Evolutionary conservation across 768 basidiomycete species (phyloP).

Genomic region (Agaricus sinodeliciosus): DNA sequence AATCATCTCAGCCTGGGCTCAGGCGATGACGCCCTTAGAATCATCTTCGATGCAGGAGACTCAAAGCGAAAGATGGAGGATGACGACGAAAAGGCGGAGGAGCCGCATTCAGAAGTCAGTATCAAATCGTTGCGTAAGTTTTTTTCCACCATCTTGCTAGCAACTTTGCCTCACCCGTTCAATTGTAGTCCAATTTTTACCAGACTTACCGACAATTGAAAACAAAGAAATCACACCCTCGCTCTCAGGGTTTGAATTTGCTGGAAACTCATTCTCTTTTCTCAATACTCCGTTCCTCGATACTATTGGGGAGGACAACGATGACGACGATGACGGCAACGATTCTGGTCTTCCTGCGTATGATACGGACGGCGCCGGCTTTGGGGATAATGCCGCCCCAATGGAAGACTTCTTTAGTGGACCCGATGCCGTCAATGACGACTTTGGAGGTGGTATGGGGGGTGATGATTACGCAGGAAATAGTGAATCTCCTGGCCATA

Average conservation of each 20-base stretch:
- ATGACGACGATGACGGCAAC: slow-evolving; percentile 34
- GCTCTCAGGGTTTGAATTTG: slow-evolving; percentile 77
- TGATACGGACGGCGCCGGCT: slow-evolving; percentile 21
- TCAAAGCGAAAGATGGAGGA: slow-evolving; percentile 67
- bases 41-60: slow-evolving; percentile 96
- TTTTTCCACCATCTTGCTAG: neutral
- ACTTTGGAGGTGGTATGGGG: slow-evolving; percentile 30
- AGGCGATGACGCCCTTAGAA: slow-evolving; percentile 76
- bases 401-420: slow-evolving; percentile 28
- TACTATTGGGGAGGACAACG: slow-evolving; percentile 42
- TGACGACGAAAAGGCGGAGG: slow-evolving; percentile 69
- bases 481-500: slow-evolving; percentile 36
- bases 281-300: slow-evolving; percentile 60
- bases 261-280: slow-evolving; percentile 53
- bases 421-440: slow-evolving; percentile 38
- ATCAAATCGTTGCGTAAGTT: slow-evolving; percentile 44
- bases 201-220: slow-evolving; percentile 56
- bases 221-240: slow-evolving; percentile 76
- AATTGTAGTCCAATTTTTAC: slow-evolving; percentile 60
- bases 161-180: slow-evolving; percentile 2
- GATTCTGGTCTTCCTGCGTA: slow-evolving; percentile 35
- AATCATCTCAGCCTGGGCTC: slow-evolving; percentile 83
- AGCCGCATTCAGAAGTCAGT: slow-evolving; percentile 65
- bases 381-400: slow-evolving; percentile 15
- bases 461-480: slow-evolving; percentile 34